Conservation (phyloP, 1,284 basidiomycete genomes). For the Naganishia liquefaciens region DNA sequence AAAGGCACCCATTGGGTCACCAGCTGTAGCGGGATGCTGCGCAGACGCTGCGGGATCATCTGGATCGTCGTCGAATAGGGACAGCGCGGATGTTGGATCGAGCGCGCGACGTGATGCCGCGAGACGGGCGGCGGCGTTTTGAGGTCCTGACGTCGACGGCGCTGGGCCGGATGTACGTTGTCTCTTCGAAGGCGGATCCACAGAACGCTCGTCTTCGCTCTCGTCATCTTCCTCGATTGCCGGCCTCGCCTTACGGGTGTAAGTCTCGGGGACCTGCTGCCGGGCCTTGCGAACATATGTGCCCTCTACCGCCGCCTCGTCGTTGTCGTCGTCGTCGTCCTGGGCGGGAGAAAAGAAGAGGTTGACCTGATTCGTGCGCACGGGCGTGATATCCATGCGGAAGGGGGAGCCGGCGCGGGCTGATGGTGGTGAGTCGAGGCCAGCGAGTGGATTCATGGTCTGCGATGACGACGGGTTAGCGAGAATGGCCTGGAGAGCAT, state of each 20-base stretch:
- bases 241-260: constrained; percentile 10
- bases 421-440: constrained; percentile 14
- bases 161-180: not conserved
- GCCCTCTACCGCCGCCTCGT: not conserved
- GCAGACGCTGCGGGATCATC: too few relatives aligned
- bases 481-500: not conserved
- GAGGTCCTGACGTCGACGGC: not conserved
- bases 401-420: not conserved
- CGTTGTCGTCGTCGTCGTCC: constrained; percentile 6
- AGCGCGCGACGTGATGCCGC: constrained; percentile 4
- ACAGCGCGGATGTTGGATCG: constrained; percentile 9
- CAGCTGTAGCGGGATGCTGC: not conserved
- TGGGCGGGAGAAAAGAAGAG: constrained; percentile 19
- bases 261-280: not conserved
- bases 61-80: constrained; percentile 16
- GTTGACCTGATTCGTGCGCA: constrained; percentile 14
- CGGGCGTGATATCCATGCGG: constrained; percentile 13
- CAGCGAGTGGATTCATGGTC: constrained; percentile 6
- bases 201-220: constrained; percentile 1
- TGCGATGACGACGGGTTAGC: not conserved
- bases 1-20: constrained; percentile 4
- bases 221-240: constrained; percentile 5
- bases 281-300: not conserved
- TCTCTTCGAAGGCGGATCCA: constrained; percentile 1
- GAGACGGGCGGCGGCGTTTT: constrained; percentile 10